Evolutionary conservation across 352 stramenopile genomes (phyloP), one percentile per base, ranked within the genome.

Genomic region (Pythium insidiosum): DNA sequence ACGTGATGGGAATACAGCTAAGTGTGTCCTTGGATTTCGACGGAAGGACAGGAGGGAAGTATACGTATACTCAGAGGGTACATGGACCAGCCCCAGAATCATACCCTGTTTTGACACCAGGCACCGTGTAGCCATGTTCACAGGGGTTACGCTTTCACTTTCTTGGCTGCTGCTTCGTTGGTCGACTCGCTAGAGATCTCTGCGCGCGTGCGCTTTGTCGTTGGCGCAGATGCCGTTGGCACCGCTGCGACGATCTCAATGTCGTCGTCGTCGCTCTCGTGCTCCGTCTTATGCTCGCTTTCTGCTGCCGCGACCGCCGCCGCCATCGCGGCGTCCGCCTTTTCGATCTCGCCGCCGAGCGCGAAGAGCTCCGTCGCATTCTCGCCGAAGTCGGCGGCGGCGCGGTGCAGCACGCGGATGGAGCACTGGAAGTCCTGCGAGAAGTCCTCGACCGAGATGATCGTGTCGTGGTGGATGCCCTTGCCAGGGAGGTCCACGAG

Each of bases 391-490:
- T 74, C 63, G 6, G 60, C 43, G 40, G 73, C 53, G 36, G 84
- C 69, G 21, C 61, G 60, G 47, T 95, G 81, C 38, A 88, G 58
- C 21, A 96, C 72, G 28, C 65, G 77, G 26, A 96, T 73, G 39
- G 76, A 81, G 50, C 84, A 90, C 38, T 83, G 71, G 44, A 96
- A 95, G 43, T 98, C 86, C 62, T 98, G 94, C 18, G 83, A 93
- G 61, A 98, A 98, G 66, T 99, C 95, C 57, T 98, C 91, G 28
- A 98, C 71, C 7, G 78, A 87, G 21, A 98, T 44, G 5, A 94
- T 84, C 30, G 79, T 96, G 38, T 96, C 92, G 58, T 98, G 73
- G 31, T 77, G 67, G 42, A 98, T 82, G 29, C 94, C 95, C 21
- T 95, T 95, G 41, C 77, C 88, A 1, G 95, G 95, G 15, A 98